Conservation (phyloP, 2,329 filamentous ascomycete genomes). For the Colletotrichum australisinense region DNA sequence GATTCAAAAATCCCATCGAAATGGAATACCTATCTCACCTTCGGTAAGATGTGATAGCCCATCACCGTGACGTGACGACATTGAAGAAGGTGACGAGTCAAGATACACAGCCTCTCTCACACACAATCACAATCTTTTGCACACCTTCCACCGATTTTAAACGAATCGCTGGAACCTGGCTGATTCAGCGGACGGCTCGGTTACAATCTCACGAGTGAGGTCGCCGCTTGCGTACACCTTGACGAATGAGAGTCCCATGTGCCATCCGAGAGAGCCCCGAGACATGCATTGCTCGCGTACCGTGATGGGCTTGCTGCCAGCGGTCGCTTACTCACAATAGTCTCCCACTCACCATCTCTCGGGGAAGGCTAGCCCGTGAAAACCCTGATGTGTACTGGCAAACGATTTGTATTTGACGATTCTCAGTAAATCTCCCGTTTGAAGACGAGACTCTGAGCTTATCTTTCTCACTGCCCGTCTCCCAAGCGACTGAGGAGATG, state of each 20-base stretch:
- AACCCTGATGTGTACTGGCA: neutral
- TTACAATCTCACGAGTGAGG: neutral
- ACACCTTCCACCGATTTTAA: too few relatives aligned
- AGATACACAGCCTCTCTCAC: neutral
- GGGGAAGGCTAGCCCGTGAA: neutral
- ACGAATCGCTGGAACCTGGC: neutral
- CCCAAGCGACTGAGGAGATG: neutral
- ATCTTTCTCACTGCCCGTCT: neutral
- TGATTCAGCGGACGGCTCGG: neutral
- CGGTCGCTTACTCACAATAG: neutral
- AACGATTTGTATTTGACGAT: constrained; percentile 12
- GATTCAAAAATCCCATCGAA: neutral
- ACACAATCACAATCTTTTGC: neutral
- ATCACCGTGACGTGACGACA: neutral
- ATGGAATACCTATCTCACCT: neutral
- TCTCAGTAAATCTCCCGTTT: constrained; percentile 3
- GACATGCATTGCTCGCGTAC: neutral
- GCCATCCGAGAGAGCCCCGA: neutral
- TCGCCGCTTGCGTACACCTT: neutral
- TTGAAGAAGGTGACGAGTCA: neutral
- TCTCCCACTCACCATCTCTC: neutral
- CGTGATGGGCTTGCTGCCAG: neutral
- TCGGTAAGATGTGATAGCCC: neutral
- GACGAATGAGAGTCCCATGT: neutral
- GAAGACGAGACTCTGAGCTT: neutral